A percentile compares a stretch with the other conserved stretches of the same genome.
Conservation (phyloP, 768 basidiomycete species). For the Calvatia gigantea region DNA sequence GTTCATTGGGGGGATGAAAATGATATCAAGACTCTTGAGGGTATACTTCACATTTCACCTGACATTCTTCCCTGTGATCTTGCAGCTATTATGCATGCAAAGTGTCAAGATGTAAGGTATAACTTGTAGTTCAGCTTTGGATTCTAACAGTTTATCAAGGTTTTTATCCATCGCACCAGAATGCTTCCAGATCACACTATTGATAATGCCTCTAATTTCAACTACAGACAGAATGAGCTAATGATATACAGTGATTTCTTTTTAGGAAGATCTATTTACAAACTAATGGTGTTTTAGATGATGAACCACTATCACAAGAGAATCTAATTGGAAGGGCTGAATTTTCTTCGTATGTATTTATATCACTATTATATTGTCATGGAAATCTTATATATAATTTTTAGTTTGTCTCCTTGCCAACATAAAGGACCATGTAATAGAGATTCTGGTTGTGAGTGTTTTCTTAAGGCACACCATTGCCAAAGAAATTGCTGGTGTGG, state of each 20-base stretch:
- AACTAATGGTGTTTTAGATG: not conserved
- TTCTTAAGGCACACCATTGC: slow-evolving; percentile 48
- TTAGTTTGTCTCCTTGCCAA: slow-evolving; percentile 48
- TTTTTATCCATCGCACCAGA: slow-evolving; percentile 24
- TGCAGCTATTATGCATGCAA: slow-evolving; percentile 49
- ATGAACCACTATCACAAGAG: not conserved
- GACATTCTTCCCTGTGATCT: slow-evolving; percentile 52
- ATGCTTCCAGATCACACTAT: slow-evolving; percentile 13
- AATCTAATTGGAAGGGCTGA: not conserved
- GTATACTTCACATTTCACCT: slow-evolving; percentile 38
- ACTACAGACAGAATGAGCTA: not conserved
- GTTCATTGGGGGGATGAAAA: slow-evolving; percentile 31
- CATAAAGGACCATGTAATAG: slow-evolving; percentile 55
- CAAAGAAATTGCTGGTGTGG: slow-evolving; percentile 52
- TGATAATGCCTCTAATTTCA: not conserved
- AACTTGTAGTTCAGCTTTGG: not conserved
- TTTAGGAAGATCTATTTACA: not conserved
- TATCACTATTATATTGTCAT: not conserved
- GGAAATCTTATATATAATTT: not conserved
- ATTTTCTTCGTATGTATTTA: slow-evolving; percentile 24
- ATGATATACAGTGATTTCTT: not conserved
- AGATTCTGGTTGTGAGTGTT: slow-evolving; percentile 45
- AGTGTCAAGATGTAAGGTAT: slow-evolving; percentile 52
- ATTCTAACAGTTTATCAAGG: slow-evolving; percentile 14
- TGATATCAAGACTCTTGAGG: slow-evolving; percentile 36